Evolutionary conservation across 805 yeast species (phyloP).

Genomic region (Kazachstania kunashirensis): DNA sequence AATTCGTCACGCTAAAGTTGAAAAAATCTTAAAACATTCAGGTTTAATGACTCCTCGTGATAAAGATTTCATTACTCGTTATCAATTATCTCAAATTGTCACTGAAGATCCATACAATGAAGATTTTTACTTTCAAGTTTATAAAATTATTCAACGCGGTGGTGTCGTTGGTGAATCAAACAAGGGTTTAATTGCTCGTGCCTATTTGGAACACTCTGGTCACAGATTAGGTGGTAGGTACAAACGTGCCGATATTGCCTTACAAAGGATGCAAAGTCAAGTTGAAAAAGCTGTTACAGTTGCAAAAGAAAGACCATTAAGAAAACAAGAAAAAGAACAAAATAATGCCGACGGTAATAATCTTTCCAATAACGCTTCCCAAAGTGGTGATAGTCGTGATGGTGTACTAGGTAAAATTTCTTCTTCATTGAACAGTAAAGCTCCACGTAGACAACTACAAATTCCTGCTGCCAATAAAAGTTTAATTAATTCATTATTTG

Average conservation of each 20-base stretch:
- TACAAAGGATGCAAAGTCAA: constrained; percentile 97
- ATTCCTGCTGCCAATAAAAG: constrained; percentile 29
- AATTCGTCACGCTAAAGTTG: constrained; percentile 64
- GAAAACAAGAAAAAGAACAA: constrained; percentile 35
- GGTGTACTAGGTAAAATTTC: constrained; percentile 88
- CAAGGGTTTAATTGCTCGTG: constrained; percentile 78
- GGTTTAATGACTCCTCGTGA: constrained; percentile 97
- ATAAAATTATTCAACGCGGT: constrained; percentile 57
- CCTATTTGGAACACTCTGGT: constrained; percentile 84
- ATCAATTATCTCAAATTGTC: constrained; percentile 90
- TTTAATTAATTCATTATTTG: neutral
- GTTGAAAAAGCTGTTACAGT: constrained; percentile 93
- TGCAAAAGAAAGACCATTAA: constrained; percentile 78
- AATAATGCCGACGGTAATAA: constrained; percentile 5
- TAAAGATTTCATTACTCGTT: constrained; percentile 87
- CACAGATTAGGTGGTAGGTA: constrained; percentile 80
- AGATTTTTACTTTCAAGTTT: constrained; percentile 92
- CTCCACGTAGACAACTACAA: constrained; percentile 80
- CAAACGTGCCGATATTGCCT: constrained; percentile 78
- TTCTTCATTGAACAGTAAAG: constrained; percentile 69
- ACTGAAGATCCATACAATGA: constrained; percentile 96
- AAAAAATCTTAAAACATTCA: constrained; percentile 66
- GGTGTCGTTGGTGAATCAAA: constrained; percentile 35
- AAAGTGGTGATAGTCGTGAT: constrained; percentile 47
- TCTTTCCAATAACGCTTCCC: neutral